A percentile compares a stretch with the other conserved stretches of the same genome.
Conservation (phyloP, 1,284 basidiomycete genomes). For the Puccinia polysora region DNA sequence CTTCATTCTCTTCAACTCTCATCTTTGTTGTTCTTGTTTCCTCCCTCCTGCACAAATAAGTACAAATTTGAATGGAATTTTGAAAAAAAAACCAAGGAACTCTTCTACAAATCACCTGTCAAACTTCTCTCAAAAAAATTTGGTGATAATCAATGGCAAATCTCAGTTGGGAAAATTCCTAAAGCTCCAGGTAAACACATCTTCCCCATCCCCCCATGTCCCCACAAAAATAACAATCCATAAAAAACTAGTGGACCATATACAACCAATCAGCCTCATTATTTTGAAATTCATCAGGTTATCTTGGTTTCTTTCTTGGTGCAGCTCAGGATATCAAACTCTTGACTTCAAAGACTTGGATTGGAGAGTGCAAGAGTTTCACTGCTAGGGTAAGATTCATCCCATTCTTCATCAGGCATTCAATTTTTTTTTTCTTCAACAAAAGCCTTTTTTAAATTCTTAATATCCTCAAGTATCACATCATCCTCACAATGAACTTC, state of each 20-base stretch:
- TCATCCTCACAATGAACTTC: no score
- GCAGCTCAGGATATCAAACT: slow-evolving; percentile 42
- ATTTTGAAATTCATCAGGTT: slow-evolving; percentile 10
- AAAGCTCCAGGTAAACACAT: slow-evolving; percentile 39
- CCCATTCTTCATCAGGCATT: background rate
- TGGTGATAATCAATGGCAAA: slow-evolving; percentile 43
- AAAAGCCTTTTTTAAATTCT: no score
- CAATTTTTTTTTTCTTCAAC: background rate
- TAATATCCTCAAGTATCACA: no score
- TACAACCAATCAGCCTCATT: background rate
- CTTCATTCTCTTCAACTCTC: no score
- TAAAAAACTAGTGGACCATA: background rate
- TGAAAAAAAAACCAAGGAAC: slow-evolving; percentile 19
- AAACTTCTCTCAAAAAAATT: slow-evolving; percentile 37
- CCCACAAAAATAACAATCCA: background rate
- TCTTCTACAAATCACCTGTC: slow-evolving; percentile 33
- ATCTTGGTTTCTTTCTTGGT: slow-evolving; percentile 42
- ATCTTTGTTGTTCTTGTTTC: no score
- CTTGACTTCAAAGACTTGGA: slow-evolving; percentile 39
- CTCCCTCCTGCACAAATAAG: no score
- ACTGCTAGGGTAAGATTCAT: slow-evolving; percentile 24
- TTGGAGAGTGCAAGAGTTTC: slow-evolving; percentile 31
- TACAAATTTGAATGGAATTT: slow-evolving; percentile 42
- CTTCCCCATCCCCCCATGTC: no score
- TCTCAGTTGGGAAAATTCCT: slow-evolving; percentile 42